Base-by-base conservation (phyloP, 768 basidiomycete genomes). In the Boletus fagicola region DNA sequence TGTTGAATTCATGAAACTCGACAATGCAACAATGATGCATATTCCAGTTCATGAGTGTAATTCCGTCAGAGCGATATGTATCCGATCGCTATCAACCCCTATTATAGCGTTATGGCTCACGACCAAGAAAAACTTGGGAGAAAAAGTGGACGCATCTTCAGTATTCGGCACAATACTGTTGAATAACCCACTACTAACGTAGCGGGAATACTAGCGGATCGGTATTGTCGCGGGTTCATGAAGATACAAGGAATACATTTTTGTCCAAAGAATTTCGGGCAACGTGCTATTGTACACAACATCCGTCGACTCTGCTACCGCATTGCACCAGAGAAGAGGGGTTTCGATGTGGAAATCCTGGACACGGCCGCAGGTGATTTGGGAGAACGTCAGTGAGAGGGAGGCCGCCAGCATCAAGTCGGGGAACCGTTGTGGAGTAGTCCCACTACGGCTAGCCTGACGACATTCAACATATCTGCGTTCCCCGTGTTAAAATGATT, bases 111-210 rank as follows among this genome's bases (percentile, higher is more conserved):
- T 9, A 47, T 15, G 43, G 36, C 10, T 24, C 26, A 40, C 4
- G 31, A 31, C 31, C 10, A 31, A 31, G 11, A 33, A 31, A 11
- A 31, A 13, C 12, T 13, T 9, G 30, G 7, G 22, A 50, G 35
- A 20, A 12, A 28, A 51, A n/a, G 8, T 15, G 8, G 44, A 28
- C 69, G 49, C 39, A 80, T 83, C 83, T 70, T 85, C 84, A 5
- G 83, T 85, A 40, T 85, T 85, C 42, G 80, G 81, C 0, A 84
- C 83, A 54, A 81, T 75, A 59, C 79, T 83, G 54, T 22, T 24
- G 16, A 12, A 18, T n/a, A n/a, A n/a, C n/a, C n/a, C n/a, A n/a
- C n/a, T n/a, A n/a, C n/a, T n/a, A n/a, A n/a, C n/a, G n/a, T n/a
- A n/a, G n/a, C n/a, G n/a, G n/a, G n/a, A n/a, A n/a, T 39, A 36